Evolutionary conservation across 192 early-diverging fungal genomes (phyloP), one percentile per base, ranked within the genome.

Genomic region (Coemansia pectinata): DNA sequence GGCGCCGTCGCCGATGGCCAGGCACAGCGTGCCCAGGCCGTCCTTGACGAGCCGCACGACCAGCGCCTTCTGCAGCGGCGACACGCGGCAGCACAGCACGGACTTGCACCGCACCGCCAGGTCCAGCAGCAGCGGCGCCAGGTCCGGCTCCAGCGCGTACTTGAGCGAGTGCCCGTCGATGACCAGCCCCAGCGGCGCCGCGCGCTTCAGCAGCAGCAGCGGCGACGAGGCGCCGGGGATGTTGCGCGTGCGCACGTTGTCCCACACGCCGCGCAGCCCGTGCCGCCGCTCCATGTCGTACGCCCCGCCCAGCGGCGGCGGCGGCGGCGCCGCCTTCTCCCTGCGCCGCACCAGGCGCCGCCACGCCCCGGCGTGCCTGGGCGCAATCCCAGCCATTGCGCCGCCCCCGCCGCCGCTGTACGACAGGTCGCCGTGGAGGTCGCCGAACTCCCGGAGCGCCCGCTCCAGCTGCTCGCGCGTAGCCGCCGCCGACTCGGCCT

Each of bases 1-100:
- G 14, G 95, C 97, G 36, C 95, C 92, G 85, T 99, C 97, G 29
- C 97, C 97, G 47, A 99, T 95, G 4, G 96, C 92, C 59, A 99
- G 71, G 14, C 93, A 94, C 89, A 97, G 89, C 4, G 91, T 92
- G 47, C 93, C 90, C 29, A 95, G 84, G 17, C 90, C 87, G 11
- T 87, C 76, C 67, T 95, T 95, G 47, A 97, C 95, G 69, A 97
- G 72, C 17, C 84, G 83, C n/a, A 99, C 97, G 1, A 99, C 93
- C 76, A 95, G 80, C 6, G 96, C 95, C 86, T 99, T 99, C 79
- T 99, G 97, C 42, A 95, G 80, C 9, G 97, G 97, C 55, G 92
- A 92, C 19, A 99, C 97, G 67, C 97, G 94, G 78, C 95, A 98
- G 70, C 95, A 98, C 23, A 99, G 78, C 0, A 99, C 97, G 57